phyloP scores from a whole-genome alignment of 805 yeast species.

The Geotrichum ghanense region DNA sequence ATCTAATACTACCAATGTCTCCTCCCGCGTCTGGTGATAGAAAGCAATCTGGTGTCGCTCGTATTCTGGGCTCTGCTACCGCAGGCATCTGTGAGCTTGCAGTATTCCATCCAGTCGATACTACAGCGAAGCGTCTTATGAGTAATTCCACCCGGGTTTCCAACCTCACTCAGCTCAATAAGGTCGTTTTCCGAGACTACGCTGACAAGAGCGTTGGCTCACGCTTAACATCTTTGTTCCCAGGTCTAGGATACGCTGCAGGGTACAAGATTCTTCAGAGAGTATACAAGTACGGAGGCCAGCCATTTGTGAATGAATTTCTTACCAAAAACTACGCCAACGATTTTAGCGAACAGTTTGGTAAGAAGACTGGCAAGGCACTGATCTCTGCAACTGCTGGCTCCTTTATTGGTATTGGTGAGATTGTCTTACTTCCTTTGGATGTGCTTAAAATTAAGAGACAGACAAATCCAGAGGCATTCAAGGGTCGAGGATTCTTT shows the following conservation, averaged over 20 bases:
- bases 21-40: slow-evolving; percentile 34
- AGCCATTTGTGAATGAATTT: slow-evolving; percentile 95
- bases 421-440: slow-evolving; percentile 85
- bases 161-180: slow-evolving; percentile 55
- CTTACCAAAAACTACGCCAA: slow-evolving; percentile 62
- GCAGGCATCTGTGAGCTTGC: slow-evolving; percentile 97
- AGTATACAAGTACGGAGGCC: slow-evolving; percentile 98
- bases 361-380: slow-evolving; percentile 96
- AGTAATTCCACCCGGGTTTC: slow-evolving; percentile 73
- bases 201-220: slow-evolving; percentile 60
- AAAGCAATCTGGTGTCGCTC: slow-evolving; percentile 80
- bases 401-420: slow-evolving; percentile 94
- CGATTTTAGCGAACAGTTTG: slow-evolving; percentile 65
- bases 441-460: slow-evolving; percentile 97
- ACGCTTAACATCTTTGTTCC: slow-evolving; percentile 77
- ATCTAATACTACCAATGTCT: too few species aligned
- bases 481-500: slow-evolving; percentile 93
- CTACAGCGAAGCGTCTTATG: slow-evolving; percentile 92
- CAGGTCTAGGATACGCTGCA: slow-evolving; percentile 98
- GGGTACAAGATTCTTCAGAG: slow-evolving; percentile 92
- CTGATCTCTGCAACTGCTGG: slow-evolving; percentile 95
- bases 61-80: slow-evolving; percentile 93
- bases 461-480: slow-evolving; percentile 97
- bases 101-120: slow-evolving; percentile 97
- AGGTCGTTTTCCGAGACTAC: slow-evolving; percentile 76